These are phyloP conservation scores for Jaapia argillacea DNA, from an alignment of 768 basidiomycete genomes.

Conservation along the genomic window DNA sequence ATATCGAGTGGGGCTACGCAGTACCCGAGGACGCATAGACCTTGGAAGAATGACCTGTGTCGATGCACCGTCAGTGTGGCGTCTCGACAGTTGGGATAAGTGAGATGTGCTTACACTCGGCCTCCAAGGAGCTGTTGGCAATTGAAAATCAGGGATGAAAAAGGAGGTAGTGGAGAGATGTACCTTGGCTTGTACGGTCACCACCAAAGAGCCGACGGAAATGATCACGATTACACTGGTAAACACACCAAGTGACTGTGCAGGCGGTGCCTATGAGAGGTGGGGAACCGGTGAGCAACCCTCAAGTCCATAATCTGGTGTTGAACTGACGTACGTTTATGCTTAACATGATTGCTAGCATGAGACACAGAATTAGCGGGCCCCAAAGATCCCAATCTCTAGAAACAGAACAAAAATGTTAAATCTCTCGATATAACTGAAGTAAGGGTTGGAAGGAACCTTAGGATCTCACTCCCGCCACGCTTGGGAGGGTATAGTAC, in stretches of 20 bases:
- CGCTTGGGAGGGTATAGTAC: conserved; percentile 79
- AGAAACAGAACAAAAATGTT: not conserved
- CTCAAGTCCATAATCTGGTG: not conserved
- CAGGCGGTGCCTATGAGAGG: conserved; percentile 62
- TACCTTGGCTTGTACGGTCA: conserved; percentile 95
- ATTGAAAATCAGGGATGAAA: conserved; percentile 1
- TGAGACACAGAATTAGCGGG: conserved; percentile 74
- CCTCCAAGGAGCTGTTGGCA: conserved; percentile 59
- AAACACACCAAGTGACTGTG: conserved; percentile 82
- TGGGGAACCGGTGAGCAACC: conserved; percentile 2
- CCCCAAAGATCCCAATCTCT: conserved; percentile 99
- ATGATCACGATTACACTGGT: conserved; percentile 92
- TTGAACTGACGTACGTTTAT: conserved; percentile 46
- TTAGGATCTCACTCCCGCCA: conserved; percentile 68
- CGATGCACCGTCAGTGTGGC: not conserved
- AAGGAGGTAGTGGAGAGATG: conserved; percentile 6
- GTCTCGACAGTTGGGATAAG: not conserved
- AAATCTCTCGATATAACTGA: conserved; percentile 3
- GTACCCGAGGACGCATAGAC: conserved; percentile 89
- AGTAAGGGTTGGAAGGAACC: conserved; percentile 27
- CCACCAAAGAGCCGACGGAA: conserved; percentile 80
- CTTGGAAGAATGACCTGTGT: conserved; percentile 87
- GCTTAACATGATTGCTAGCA: conserved; percentile 78
- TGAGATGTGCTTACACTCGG: conserved; percentile 49
- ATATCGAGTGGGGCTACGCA: conserved; percentile 90